These are phyloP conservation scores for Penicillium verhagenii DNA, from an alignment of 495 filamentous ascomycete genomes.

Conservation along the genomic window DNA sequence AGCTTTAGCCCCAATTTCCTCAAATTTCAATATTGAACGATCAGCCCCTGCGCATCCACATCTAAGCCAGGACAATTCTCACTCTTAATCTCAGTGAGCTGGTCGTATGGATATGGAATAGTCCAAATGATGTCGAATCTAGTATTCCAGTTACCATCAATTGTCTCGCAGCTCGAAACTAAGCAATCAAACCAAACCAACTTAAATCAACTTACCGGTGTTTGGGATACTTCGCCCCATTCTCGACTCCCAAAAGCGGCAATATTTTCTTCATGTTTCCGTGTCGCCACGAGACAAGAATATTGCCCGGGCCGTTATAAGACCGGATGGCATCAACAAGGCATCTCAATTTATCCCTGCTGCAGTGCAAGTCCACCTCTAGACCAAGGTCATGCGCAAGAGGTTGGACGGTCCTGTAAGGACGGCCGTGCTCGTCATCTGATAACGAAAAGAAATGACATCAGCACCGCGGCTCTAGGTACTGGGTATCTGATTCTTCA, in stretches of 20 bases:
- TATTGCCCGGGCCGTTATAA: constrained; percentile 49
- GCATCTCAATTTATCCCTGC: constrained; percentile 38
- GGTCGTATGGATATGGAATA: constrained; percentile 20
- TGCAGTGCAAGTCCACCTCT: constrained; percentile 47
- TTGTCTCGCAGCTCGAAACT: neutral
- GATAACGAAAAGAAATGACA: neutral
- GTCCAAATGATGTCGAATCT: constrained; percentile 28
- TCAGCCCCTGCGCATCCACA: neutral
- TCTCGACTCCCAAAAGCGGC: constrained; percentile 37
- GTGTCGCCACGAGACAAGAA: constrained; percentile 59
- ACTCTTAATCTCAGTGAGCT: constrained; percentile 12
- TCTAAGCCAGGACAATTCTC: constrained; percentile 23
- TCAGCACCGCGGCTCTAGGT: too few species aligned
- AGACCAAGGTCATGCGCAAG: constrained; percentile 51
- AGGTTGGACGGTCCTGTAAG: constrained; percentile 52
- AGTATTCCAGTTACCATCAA: too few species aligned
- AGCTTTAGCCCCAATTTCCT: neutral
- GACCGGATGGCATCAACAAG: constrained; percentile 42
- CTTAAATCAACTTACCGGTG: constrained; percentile 18
- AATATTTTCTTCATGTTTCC: constrained; percentile 43
- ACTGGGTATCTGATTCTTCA: too few species aligned
- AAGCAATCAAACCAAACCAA: neutral
- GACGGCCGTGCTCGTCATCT: constrained; percentile 47
- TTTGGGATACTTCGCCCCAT: constrained; percentile 34
- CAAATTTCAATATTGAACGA: neutral